phyloP scores from a whole-genome alignment of 2,329 filamentous ascomycete genomes.

The Fusarium sp. region DNA sequence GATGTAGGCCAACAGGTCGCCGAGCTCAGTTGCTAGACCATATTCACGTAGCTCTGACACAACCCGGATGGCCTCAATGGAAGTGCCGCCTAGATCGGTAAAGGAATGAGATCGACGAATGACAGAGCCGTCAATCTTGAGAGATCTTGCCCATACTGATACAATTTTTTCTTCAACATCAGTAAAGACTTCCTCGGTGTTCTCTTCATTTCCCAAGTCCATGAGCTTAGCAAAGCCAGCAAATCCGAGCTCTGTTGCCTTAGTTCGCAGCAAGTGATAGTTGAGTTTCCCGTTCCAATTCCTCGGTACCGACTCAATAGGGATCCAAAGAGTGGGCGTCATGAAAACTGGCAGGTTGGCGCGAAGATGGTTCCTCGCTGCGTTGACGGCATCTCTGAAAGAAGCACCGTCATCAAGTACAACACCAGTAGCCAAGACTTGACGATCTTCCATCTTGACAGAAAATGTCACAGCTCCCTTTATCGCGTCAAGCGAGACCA shows the following conservation, averaged over 20 bases:
- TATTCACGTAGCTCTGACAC: slow-evolving; percentile 6
- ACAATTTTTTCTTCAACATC: slow-evolving; percentile 6
- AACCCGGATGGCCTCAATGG: slow-evolving; percentile 7
- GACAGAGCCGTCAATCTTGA: not conserved
- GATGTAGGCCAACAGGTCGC: not conserved
- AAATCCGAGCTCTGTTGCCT: not conserved
- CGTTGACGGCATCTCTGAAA: not conserved
- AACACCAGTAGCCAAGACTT: not conserved
- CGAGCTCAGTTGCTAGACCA: not conserved
- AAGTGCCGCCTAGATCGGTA: slow-evolving; percentile 9
- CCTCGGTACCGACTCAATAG: slow-evolving; percentile 26
- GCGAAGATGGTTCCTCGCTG: not conserved
- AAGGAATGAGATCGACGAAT: slow-evolving; percentile 6
- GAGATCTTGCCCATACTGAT: not conserved
- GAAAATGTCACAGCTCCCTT: slow-evolving; percentile 1
- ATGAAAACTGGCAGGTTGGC: slow-evolving; percentile 35
- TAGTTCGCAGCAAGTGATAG: not conserved
- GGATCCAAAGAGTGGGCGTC: slow-evolving; percentile 39
- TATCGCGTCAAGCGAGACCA: not conserved
- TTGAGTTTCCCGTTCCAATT: slow-evolving; percentile 41
- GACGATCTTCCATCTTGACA: slow-evolving; percentile 1
- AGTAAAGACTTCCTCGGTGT: not conserved
- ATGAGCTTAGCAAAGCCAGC: slow-evolving; percentile 1
- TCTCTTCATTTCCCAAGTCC: not conserved
- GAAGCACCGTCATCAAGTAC: not conserved